Percentiles rank a stretch among this genome's conserved stretches.
These are phyloP conservation scores for Stagonosporopsis rhizophila DNA, from an alignment of 2,329 filamentous ascomycete genomes.

Conservation along the genomic window DNA sequence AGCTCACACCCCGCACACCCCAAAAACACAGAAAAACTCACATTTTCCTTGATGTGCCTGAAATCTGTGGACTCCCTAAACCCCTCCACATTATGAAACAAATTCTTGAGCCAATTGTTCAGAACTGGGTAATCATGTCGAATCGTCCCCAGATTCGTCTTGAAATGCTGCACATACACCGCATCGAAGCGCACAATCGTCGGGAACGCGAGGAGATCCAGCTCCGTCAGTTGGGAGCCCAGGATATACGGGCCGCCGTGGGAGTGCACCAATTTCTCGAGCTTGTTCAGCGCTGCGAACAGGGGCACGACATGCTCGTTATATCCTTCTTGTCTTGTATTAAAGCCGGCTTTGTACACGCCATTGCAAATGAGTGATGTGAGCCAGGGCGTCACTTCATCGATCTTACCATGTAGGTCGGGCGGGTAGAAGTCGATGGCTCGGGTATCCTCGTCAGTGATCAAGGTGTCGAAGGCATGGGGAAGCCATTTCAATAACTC, in stretches of 20 bases:
- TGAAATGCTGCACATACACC: constrained; percentile 72
- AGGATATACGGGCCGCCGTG: constrained; percentile 64
- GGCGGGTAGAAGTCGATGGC: constrained; percentile 62
- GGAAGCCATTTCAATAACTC: constrained; percentile 67
- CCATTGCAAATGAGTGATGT: constrained; percentile 64
- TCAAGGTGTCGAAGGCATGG: constrained; percentile 61
- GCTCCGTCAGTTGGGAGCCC: constrained; percentile 63
- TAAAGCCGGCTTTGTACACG: constrained; percentile 70
- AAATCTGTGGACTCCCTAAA: constrained; percentile 69
- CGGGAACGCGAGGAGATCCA: constrained; percentile 65
- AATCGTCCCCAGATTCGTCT: constrained; percentile 68
- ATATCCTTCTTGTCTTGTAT: constrained; percentile 62
- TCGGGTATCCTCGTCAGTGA: constrained; percentile 50
- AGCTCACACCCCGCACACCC: no score
- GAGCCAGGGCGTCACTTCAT: constrained; percentile 62
- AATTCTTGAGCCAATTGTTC: constrained; percentile 65
- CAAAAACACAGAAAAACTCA: constrained; percentile 39
- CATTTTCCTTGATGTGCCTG: constrained; percentile 72
- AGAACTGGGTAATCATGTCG: constrained; percentile 66
- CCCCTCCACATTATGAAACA: constrained; percentile 64
- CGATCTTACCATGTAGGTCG: constrained; percentile 58
- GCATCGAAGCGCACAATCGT: constrained; percentile 67
- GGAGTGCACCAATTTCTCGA: constrained; percentile 58
- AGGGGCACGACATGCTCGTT: constrained; percentile 61
- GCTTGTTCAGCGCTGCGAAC: constrained; percentile 66